phyloP scores from a whole-genome alignment of 75 land plant species.

The Picea glauca region DNA sequence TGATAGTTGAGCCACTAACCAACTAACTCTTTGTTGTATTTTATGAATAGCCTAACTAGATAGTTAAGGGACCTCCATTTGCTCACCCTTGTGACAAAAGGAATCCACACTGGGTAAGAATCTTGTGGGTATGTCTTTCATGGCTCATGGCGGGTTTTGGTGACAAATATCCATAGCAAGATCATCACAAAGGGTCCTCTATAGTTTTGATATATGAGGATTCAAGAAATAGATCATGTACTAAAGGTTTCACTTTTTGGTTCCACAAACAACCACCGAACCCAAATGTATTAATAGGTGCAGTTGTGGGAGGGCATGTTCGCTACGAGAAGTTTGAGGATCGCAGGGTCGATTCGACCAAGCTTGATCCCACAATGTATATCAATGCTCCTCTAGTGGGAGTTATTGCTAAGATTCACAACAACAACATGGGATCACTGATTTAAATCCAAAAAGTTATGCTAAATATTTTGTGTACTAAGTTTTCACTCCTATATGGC shows the following conservation, averaged over 20 bases:
- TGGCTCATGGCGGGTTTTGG: too few species aligned
- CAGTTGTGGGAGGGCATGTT: conserved; percentile 63
- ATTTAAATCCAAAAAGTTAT: too few species aligned
- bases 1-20: too few species aligned
- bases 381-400: conserved; percentile 67
- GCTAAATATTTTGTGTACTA: too few species aligned
- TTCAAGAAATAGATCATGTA: conserved; percentile 28
- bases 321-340: conserved; percentile 57
- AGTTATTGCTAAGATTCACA: conserved; percentile 45
- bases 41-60: too few species aligned
- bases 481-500: too few species aligned
- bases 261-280: conserved; percentile 39
- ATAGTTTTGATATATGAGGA: conserved; percentile 21
- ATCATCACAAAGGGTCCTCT: conserved; percentile 77
- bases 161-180: too few species aligned
- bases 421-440: background rate
- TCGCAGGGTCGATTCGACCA: conserved; percentile 30
- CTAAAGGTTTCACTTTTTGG: conserved; percentile 57
- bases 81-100: too few species aligned
- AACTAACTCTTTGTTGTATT: too few species aligned
- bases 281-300: conserved; percentile 37
- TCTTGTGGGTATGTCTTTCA: too few species aligned
- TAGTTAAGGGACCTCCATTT: too few species aligned
- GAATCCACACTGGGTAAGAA: too few species aligned
- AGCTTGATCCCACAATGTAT: conserved; percentile 74